These are phyloP conservation scores for Pelargonium australe DNA, from an alignment of 441 rosid species.

Conservation along the genomic window DNA sequence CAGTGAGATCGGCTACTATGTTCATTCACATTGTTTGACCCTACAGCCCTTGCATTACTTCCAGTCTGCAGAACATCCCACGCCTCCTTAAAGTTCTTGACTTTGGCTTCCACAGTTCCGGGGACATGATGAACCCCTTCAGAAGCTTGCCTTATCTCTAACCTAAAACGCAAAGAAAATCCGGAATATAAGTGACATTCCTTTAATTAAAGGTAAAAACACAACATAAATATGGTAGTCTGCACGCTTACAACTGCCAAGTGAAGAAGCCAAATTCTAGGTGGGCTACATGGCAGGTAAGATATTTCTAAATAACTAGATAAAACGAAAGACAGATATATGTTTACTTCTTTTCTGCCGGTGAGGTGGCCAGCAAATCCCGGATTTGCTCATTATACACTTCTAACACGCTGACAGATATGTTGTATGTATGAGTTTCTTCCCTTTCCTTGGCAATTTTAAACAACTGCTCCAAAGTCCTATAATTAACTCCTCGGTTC, in stretches of 20 bases:
- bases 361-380: conserved; percentile 59
- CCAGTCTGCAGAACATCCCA: conserved; percentile 90
- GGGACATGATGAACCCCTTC: conserved; percentile 86
- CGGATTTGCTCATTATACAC: conserved; percentile 93
- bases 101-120: conserved; percentile 76
- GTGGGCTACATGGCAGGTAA: neutral
- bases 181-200: neutral
- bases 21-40: conserved; percentile 82
- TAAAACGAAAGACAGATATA: neutral
- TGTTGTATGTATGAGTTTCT: conserved; percentile 49
- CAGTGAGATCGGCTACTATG: conserved; percentile 97
- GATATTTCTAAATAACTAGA: conserved; percentile 1
- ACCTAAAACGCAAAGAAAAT: conserved; percentile 34
- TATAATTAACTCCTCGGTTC: conserved; percentile 86
- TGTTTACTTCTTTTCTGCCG: conserved; percentile 56
- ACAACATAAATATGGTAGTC: neutral
- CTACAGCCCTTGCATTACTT: conserved; percentile 79
- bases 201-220: neutral
- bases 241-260: neutral
- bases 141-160: conserved; percentile 67
- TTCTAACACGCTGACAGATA: conserved; percentile 87
- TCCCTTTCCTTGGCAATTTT: conserved; percentile 50
- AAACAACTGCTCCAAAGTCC: conserved; percentile 74
- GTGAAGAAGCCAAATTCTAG: neutral
- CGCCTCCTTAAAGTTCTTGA: conserved; percentile 61